Conservation (phyloP, 805 yeast species). For the Candida khao-thaluensis region DNA sequence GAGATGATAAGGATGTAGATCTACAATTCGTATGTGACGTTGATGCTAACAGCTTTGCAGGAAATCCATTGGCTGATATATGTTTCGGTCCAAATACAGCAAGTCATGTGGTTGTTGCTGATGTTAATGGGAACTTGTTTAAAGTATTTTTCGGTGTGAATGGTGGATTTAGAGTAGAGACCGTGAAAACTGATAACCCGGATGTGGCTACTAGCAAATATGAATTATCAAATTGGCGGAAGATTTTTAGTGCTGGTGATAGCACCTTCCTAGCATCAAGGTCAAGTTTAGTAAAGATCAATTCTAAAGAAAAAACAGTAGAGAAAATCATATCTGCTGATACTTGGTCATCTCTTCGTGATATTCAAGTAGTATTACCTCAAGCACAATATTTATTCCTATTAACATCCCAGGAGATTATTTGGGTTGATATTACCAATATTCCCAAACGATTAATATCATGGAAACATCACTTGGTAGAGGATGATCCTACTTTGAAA, state of each 20-base stretch:
- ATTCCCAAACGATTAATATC: conserved; percentile 49
- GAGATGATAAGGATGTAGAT: conserved; percentile 11
- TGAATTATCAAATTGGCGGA: conserved; percentile 58
- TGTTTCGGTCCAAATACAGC: conserved; percentile 44
- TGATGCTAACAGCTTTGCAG: background rate
- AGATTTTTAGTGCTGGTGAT: conserved; percentile 44
- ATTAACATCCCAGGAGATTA: conserved; percentile 66
- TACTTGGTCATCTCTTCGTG: conserved; percentile 54
- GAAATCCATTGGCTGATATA: conserved; percentile 43
- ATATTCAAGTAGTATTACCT: conserved; percentile 23
- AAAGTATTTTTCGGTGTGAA: conserved; percentile 27
- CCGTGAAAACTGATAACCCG: background rate
- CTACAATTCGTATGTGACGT: conserved; percentile 12
- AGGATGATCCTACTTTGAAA: conserved; percentile 52
- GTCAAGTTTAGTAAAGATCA: conserved; percentile 37
- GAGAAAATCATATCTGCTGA: conserved; percentile 45
- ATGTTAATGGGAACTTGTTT: conserved; percentile 53
- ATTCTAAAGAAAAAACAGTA: conserved; percentile 17
- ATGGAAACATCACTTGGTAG: conserved; percentile 69
- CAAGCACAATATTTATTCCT: conserved; percentile 42
- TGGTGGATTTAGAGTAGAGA: background rate
- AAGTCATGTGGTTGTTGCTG: conserved; percentile 43
- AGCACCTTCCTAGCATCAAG: conserved; percentile 40
- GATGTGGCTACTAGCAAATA: conserved; percentile 19
- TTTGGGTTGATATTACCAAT: conserved; percentile 39